Percentiles rank a stretch among this genome's conserved stretches.
Evolutionary conservation across 75 land plant species (phyloP).

Genomic region (Pinus tabuliformis): DNA sequence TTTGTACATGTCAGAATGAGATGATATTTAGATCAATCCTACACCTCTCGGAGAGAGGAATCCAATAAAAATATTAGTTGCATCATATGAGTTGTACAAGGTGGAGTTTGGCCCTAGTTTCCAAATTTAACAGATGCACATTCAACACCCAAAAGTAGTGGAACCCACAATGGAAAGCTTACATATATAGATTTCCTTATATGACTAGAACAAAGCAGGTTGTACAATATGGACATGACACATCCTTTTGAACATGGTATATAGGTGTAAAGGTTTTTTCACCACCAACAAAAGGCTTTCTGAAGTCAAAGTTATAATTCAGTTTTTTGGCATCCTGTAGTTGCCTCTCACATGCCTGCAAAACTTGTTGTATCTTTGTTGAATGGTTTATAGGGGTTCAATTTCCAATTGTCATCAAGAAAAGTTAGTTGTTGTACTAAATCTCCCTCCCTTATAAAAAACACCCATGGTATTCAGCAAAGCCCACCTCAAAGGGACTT

Average conservation of each 20-base stretch:
- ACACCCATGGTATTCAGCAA: slow-evolving; percentile 56
- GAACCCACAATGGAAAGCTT: slow-evolving; percentile 44
- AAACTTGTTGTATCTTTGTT: slow-evolving; percentile 46
- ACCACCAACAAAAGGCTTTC: slow-evolving; percentile 52
- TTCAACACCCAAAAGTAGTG: slow-evolving; percentile 13
- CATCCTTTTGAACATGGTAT: slow-evolving; percentile 35
- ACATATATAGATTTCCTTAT: slow-evolving; percentile 30
- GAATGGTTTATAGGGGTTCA: slow-evolving; percentile 29
- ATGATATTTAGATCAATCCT: no score
- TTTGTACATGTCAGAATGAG: no score
- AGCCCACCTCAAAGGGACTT: slow-evolving; percentile 44
- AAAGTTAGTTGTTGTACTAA: slow-evolving; percentile 36
- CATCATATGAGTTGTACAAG: no score
- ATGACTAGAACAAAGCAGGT: slow-evolving; percentile 38
- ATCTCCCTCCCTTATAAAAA: slow-evolving; percentile 39
- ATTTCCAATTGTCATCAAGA: slow-evolving; percentile 44
- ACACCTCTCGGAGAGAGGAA: no score
- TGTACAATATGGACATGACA: slow-evolving; percentile 47
- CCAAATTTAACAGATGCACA: no score
- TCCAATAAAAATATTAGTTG: no score
- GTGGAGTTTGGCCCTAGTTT: no score
- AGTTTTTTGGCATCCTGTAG: slow-evolving; percentile 15
- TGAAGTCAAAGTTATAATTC: slow-evolving; percentile 35
- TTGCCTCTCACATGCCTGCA: slow-evolving; percentile 50
- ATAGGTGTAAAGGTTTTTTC: slow-evolving; percentile 35